Evolutionary conservation across 495 filamentous ascomycete genomes (phyloP).

Genomic region (Penicillium bialowiezense): DNA sequence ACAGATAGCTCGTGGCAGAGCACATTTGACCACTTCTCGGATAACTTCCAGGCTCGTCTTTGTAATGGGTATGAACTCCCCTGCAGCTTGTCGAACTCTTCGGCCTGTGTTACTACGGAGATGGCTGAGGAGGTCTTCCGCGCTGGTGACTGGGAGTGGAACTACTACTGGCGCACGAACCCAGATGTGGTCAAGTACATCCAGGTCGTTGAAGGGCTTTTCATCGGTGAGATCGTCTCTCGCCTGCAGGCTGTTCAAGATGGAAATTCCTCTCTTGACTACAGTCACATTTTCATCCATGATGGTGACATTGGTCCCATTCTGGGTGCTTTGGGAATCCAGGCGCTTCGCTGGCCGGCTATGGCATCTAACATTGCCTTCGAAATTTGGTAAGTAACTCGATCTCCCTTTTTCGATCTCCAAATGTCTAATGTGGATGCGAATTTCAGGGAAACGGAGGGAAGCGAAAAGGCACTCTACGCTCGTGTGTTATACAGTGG

Average conservation of each 20-base stretch:
- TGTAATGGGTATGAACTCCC: constrained; percentile 43
- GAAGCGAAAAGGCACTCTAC: constrained; percentile 13
- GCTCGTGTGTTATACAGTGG: constrained; percentile 43
- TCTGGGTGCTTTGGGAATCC: constrained; percentile 26
- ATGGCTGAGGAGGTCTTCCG: constrained; percentile 42
- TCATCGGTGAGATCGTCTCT: constrained; percentile 40
- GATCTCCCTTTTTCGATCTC: background rate
- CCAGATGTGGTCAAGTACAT: constrained; percentile 37
- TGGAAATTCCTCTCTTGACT: constrained; percentile 18
- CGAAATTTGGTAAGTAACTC: constrained; percentile 40
- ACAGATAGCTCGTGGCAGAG: constrained; percentile 29
- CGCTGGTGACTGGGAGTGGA: constrained; percentile 47
- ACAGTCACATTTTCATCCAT: constrained; percentile 33
- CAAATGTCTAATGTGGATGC: background rate
- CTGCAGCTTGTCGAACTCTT: constrained; percentile 28
- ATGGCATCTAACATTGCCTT: constrained; percentile 33
- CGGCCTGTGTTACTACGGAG: constrained; percentile 28
- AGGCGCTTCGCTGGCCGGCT: constrained; percentile 28
- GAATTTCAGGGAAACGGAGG: constrained; percentile 11
- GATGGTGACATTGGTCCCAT: constrained; percentile 32
- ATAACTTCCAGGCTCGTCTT: constrained; percentile 44
- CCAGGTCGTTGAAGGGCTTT: constrained; percentile 38
- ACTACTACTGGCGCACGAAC: constrained; percentile 44
- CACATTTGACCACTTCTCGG: constrained; percentile 44
- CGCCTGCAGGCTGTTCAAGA: constrained; percentile 29